Evolutionary conservation across 768 basidiomycete genomes (phyloP).

Genomic region (Tylopilus sp.): DNA sequence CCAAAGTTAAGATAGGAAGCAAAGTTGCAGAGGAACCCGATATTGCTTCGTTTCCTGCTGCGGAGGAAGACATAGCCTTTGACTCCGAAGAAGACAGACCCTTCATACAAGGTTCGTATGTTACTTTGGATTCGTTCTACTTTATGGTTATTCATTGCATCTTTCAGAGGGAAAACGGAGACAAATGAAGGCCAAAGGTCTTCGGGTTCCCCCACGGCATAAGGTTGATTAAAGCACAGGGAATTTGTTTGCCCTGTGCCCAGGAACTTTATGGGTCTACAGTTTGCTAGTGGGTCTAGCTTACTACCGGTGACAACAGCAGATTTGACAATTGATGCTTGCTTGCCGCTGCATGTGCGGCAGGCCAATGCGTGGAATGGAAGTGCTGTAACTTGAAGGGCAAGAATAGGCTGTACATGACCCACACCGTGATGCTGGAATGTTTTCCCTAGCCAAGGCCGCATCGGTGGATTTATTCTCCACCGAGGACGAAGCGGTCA

Average conservation of each 20-base stretch:
- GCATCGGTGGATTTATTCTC: background rate
- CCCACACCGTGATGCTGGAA: background rate
- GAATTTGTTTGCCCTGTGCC: conserved; percentile 6
- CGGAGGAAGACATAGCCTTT: conserved; percentile 47
- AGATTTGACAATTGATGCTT: conserved; percentile 1
- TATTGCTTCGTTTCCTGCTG: conserved; percentile 25
- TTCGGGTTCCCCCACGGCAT: conserved; percentile 58
- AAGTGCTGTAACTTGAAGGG: background rate
- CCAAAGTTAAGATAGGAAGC: conserved; percentile 42
- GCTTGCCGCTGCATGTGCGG: background rate
- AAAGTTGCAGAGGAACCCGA: conserved; percentile 23
- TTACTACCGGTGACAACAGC: background rate
- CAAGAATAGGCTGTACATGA: background rate
- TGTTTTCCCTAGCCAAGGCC: background rate
- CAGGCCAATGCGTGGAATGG: background rate
- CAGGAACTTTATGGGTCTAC: background rate
- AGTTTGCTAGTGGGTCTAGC: background rate
- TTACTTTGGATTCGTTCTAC: background rate
- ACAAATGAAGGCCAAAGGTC: conserved; percentile 72
- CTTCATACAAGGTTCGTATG: conserved; percentile 72
- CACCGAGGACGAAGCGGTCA: background rate
- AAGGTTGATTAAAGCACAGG: conserved; percentile 27
- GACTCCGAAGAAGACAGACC: conserved; percentile 72
- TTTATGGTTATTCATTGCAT: conserved; percentile 4
- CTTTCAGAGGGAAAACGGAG: conserved; percentile 67